These are phyloP conservation scores for Royoungia palumana DNA, from an alignment of 768 basidiomycete genomes.

Conservation along the genomic window DNA sequence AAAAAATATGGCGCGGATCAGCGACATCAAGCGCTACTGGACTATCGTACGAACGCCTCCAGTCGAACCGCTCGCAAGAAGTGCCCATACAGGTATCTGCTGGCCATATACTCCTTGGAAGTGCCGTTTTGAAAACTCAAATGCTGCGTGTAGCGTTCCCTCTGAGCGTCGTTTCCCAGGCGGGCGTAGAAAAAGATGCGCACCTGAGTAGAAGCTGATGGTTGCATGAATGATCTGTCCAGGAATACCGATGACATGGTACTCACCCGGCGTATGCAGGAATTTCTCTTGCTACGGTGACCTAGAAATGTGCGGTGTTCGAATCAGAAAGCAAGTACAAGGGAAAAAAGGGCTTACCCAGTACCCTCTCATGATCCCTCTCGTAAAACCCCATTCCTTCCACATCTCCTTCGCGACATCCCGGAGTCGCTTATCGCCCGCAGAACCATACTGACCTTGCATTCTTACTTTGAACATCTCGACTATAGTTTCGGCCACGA, in stretches of 20 bases:
- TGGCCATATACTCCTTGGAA: conserved; percentile 63
- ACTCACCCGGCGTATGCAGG: conserved; percentile 86
- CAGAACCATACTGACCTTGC: conserved; percentile 91
- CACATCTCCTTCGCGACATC: conserved; percentile 80
- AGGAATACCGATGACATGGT: background rate
- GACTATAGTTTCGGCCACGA: conserved; percentile 40
- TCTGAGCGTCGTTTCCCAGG: too few species aligned
- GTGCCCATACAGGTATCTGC: conserved; percentile 78
- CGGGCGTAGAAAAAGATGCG: background rate
- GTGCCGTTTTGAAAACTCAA: conserved; percentile 83
- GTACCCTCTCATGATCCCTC: conserved; percentile 94
- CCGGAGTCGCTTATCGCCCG: conserved; percentile 73
- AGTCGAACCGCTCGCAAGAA: conserved; percentile 77
- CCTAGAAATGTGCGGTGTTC: conserved; percentile 38
- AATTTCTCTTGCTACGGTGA: conserved; percentile 89
- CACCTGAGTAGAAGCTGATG: conserved; percentile 66
- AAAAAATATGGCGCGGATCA: background rate
- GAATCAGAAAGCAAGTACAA: background rate
- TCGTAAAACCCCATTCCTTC: conserved; percentile 76
- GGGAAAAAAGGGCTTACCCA: conserved; percentile 55
- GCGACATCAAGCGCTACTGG: background rate
- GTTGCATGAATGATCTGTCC: background rate
- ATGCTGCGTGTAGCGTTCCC: conserved; percentile 44
- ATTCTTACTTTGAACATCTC: conserved; percentile 99
- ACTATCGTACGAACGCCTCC: conserved; percentile 59